Base-by-base conservation (phyloP, 805 yeast genomes). In the Yarrowia deformans region DNA sequence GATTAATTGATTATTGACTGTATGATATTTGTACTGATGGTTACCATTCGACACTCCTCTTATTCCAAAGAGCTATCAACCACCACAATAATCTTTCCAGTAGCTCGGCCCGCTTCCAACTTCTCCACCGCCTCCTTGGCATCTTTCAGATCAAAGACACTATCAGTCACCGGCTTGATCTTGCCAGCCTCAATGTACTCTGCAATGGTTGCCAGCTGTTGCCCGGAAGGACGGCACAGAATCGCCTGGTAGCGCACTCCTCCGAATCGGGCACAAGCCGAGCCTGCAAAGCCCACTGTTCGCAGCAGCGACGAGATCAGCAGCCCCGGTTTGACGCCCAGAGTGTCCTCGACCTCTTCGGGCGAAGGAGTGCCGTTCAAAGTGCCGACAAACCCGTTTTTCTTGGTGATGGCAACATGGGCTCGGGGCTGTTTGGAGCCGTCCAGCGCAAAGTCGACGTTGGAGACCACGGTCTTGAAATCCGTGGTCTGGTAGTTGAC, bases 401-500 rank as follows among this genome's bases (percentile, higher is more conserved):
- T 54, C 37, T 69, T 68, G 52, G 72, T 66, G 19, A 69, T 64
- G 8, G 55, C 16, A 2, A 66, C 69, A n/a, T 70, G 61, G 6
- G 67, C 68, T 10, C 35, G 56, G n/a, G 68, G 60, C 23, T 56
- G 60, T 9, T 70, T 72, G 23, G 72, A 68, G 6, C 72, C 70
- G 52, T 73, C 75, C n/a, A 69, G 68, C 14, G 71, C 67, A 23
- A 66, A 46, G 50, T 73, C 75, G 1, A 73, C 66, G 14, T 64
- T 45, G 23, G 64, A 45, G 9, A 73, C 49, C 34, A 39, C 71
- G 43, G 69, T 70, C 9, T 67, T 35, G 19, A 72, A 69, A 19
- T 64, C 70, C 35, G 56, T 43, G 45, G 68, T 73, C 43, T 70
- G 68, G 69, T 73, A 73, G 54, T 73, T 74, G 37, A 73, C 69